Base-by-base conservation (phyloP, 1,284 basidiomycete genomes). In the Cronartium quercuum region DNA sequence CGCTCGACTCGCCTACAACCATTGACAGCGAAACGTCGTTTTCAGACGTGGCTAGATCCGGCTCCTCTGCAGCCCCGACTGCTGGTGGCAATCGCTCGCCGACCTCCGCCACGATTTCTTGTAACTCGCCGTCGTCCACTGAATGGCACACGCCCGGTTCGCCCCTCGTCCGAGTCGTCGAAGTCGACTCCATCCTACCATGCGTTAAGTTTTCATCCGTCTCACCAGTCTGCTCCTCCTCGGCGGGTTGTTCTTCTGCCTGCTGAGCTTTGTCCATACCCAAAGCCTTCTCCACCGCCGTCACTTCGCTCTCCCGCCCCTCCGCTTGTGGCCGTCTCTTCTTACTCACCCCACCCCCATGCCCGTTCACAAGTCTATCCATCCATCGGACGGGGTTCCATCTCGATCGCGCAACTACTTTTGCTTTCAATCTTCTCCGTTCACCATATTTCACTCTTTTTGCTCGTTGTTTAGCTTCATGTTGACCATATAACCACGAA, bases 381-480 rank as follows among this genome's bases (percentile, higher is more conserved):
- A n/a, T n/a, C n/a, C n/a, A n/a, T n/a, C n/a, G n/a, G n/a, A n/a
- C n/a, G n/a, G n/a, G n/a, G n/a, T n/a, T n/a, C n/a, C n/a, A n/a
- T n/a, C n/a, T n/a, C 51, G 29, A 5, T 24, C 18, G 13, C 12
- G 41, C 29, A 6, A 34, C n/a, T n/a, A 37, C 42, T 60, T 70
- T 70, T 9, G 44, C 68, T 44, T 63, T 70, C 12, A 70, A 61
- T 47, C 60, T 70, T 35, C 68, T 57, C 12, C 57, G 35, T 10
- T 42, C 60, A 13, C 38, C 68, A 21, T 57, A 34, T 18, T 40
- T n/a, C 21, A 37, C 40, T 35, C 37, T 41, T 18, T 51, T 41
- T 10, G 58, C 47, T 42, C 51, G 12, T 12, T 60, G 40, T 15
- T 37, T 29, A 21, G 21, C 41, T 51, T 70, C 68, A 35, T 61